phyloP scores from a whole-genome alignment of 140 eudicot species.

The Ambrosia hybrid region DNA sequence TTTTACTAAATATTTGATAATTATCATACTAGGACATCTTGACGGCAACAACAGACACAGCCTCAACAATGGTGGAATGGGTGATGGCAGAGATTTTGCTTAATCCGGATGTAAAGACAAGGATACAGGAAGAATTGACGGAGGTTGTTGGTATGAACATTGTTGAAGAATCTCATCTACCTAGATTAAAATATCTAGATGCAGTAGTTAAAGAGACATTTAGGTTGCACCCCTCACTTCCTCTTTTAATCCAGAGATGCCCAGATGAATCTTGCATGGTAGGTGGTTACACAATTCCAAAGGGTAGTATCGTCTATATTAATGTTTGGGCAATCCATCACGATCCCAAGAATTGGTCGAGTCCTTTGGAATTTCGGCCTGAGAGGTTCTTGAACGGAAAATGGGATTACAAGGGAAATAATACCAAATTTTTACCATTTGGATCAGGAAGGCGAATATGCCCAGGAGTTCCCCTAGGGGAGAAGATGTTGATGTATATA shows the following conservation, averaged over 20 bases:
- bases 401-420: constrained; percentile 43
- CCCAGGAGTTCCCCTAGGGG: constrained; percentile 50
- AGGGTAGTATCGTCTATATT: no score
- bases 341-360: no score
- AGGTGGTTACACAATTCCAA: constrained; percentile 31
- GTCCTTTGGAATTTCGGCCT: constrained; percentile 31
- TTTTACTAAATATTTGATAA: not conserved
- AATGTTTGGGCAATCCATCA: no score
- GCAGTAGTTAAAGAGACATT: constrained; percentile 55
- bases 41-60: constrained; percentile 45
- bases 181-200: constrained; percentile 36
- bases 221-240: constrained; percentile 49
- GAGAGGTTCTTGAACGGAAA: constrained; percentile 49
- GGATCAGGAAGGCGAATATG: constrained; percentile 60
- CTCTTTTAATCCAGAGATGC: constrained; percentile 41
- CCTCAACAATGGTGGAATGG: constrained; percentile 46
- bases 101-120: constrained; percentile 34
- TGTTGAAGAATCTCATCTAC: constrained; percentile 45
- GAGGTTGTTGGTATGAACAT: constrained; percentile 36
- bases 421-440: constrained; percentile 46
- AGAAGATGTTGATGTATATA: constrained; percentile 47
- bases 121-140: constrained; percentile 41
- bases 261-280: constrained; percentile 39
- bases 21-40: constrained; percentile 36
- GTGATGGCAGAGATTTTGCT: constrained; percentile 49